phyloP scores from a whole-genome alignment of 768 basidiomycete species.

The Phanerochaete sordida region DNA sequence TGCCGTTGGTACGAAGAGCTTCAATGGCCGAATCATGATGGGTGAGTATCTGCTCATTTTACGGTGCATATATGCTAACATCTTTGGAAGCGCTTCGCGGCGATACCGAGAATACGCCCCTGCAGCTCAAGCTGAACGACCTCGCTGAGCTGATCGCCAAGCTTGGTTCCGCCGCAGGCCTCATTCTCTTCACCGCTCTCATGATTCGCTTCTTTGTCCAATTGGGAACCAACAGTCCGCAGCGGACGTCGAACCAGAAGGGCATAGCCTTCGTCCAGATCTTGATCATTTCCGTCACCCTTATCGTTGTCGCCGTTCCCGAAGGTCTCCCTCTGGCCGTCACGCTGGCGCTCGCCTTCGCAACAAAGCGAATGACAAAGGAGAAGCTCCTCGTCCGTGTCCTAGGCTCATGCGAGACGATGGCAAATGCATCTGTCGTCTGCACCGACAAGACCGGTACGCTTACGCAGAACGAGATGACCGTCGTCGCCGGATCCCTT shows the following conservation, averaged over 20 bases:
- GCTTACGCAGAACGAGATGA: constrained; percentile 93
- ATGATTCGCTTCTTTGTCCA: constrained; percentile 97
- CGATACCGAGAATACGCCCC: constrained; percentile 85
- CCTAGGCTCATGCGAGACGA: constrained; percentile 95
- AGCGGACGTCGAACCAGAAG: constrained; percentile 71
- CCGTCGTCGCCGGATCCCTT: constrained; percentile 92
- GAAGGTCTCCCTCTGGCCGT: constrained; percentile 94
- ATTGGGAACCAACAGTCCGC: constrained; percentile 58
- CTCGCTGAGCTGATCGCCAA: constrained; percentile 97
- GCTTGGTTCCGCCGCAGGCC: constrained; percentile 77
- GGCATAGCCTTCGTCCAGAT: constrained; percentile 91
- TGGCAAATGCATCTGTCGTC: constrained; percentile 96
- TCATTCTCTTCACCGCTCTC: constrained; percentile 74
- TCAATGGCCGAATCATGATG: constrained; percentile 98
- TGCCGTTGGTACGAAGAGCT: constrained; percentile 87
- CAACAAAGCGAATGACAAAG: constrained; percentile 96
- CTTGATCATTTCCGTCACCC: constrained; percentile 89
- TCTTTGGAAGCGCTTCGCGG: constrained; percentile 67
- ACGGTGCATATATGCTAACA: background rate
- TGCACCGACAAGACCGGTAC: constrained; percentile 98
- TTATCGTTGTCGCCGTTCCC: constrained; percentile 88
- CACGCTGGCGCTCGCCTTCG: constrained; percentile 93
- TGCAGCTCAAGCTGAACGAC: constrained; percentile 89
- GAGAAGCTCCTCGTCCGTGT: constrained; percentile 95
- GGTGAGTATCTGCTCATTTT: constrained; percentile 47